Conservation (phyloP, 768 basidiomycete genomes). For the Lanmaoa rubissima region DNA sequence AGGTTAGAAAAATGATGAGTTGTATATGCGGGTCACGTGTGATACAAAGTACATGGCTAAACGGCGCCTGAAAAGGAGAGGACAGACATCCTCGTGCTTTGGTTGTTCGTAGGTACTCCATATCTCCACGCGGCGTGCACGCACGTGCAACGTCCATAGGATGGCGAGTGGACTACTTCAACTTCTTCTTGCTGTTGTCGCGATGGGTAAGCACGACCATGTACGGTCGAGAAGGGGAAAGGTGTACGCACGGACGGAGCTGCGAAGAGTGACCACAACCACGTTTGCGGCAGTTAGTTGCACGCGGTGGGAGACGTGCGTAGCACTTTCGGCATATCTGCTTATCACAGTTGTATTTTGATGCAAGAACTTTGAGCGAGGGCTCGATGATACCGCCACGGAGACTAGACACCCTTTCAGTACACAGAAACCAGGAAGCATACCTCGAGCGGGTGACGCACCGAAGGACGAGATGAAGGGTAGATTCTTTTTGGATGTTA, state of each 20-base stretch:
- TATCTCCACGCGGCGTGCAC: conserved; percentile 6
- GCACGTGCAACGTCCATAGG: neutral
- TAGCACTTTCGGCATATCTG: conserved; percentile 99
- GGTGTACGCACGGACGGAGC: conserved; percentile 76
- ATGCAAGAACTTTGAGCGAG: conserved; percentile 93
- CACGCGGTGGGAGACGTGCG: conserved; percentile 97
- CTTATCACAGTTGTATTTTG: conserved; percentile 99
- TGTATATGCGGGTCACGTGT: conserved; percentile 18
- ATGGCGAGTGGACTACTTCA: conserved; percentile 62
- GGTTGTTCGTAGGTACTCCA: conserved; percentile 11
- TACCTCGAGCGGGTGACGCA: conserved; percentile 35
- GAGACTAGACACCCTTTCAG: conserved; percentile 13
- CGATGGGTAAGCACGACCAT: neutral
- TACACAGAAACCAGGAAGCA: no score
- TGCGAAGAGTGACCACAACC: conserved; percentile 88
- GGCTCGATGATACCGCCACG: conserved; percentile 94
- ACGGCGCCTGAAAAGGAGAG: neutral
- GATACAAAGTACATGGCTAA: conserved; percentile 22
- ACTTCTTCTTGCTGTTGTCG: conserved; percentile 81
- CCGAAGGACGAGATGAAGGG: conserved; percentile 96
- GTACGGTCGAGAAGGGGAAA: neutral
- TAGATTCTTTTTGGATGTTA: conserved; percentile 98
- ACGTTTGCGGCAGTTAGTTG: conserved; percentile 98
- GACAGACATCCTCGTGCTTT: neutral
- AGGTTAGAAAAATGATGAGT: conserved; percentile 6